Base-by-base conservation (phyloP, 257 asterid genomes). In the Marsdenia floribunda region DNA sequence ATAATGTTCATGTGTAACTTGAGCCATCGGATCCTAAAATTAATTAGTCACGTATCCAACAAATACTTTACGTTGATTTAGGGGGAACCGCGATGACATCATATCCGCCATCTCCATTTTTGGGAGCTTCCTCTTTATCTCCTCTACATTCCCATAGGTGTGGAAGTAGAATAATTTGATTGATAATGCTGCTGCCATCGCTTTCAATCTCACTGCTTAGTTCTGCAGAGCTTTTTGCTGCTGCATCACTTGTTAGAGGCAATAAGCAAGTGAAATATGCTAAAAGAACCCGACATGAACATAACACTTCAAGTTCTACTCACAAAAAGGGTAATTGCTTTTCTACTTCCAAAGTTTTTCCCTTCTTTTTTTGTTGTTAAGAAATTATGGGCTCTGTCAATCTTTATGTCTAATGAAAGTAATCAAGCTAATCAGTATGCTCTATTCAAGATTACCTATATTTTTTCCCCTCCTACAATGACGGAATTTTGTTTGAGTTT, bases 291-390 rank as follows among this genome's bases (percentile, higher is more conserved):
- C 76, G 73, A 59, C 80, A 81, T 55, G 61, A 55, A 68, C 61
- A 52, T 66, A 72, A 77, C 60, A 35, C 85, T 37, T 64, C 77
- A 73, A 60, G 82, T 75, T 75, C 88, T 59, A 58, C 70, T 42
- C 71, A 69, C 74, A 75, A 37, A 74, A 73, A 61, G 37, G 79
- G 82, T 81, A 75, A 71, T n/a, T 38, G 24, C 33, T 14, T 21
- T 37, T 38, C 22, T 9, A 38, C 21, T 16, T 21, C 22, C 52
- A 38, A 18, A 1, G 21, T 7, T 38, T 38, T 40, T 38, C 12
- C 19, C 33, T 37, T 19, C 11, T 3, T 66, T 66, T 38, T 38
- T 46, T 3, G 33, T 66, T 49, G 3, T 65, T 14, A 66, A 21
- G 71, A 29, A 76, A 33, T 46, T 58, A 64, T 59, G 71, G 70